Percentiles rank a stretch among this genome's conserved stretches.
phyloP scores from a whole-genome alignment of 2,329 filamentous ascomycete species.

The Fusarium palustre region DNA sequence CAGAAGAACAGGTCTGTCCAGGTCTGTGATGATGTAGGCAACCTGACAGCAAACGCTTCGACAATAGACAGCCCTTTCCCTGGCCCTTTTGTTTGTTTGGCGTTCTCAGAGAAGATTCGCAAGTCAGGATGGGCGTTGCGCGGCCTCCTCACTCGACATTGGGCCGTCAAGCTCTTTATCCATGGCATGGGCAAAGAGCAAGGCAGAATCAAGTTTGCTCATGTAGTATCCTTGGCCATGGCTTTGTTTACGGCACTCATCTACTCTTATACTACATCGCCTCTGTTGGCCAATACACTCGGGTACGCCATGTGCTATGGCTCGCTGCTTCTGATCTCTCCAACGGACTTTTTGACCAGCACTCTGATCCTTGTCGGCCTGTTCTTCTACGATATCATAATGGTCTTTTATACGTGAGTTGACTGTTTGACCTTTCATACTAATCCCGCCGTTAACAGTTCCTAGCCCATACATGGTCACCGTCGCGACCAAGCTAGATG shows the following conservation, averaged over 20 bases:
- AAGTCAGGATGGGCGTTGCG: constrained; percentile 62
- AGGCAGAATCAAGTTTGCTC: constrained; percentile 66
- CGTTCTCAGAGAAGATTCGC: constrained; percentile 35
- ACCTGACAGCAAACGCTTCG: constrained; percentile 43
- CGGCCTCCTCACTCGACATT: constrained; percentile 62
- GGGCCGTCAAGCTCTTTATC: constrained; percentile 62
- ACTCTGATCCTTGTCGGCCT: constrained; percentile 80
- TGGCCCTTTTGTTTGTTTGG: constrained; percentile 52
- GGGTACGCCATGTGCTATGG: constrained; percentile 89
- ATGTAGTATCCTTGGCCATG: constrained; percentile 66
- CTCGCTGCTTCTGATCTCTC: constrained; percentile 84
- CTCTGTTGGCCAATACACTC: constrained; percentile 81
- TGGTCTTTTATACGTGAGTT: constrained; percentile 84
- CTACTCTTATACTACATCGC: constrained; percentile 74
- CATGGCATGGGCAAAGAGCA: constrained; percentile 63
- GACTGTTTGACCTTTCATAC: not conserved
- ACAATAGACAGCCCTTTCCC: constrained; percentile 49
- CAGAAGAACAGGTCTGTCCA: constrained; percentile 55
- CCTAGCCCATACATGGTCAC: constrained; percentile 82
- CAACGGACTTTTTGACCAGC: constrained; percentile 86
- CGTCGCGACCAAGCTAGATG: constrained; percentile 88
- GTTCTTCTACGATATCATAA: constrained; percentile 95
- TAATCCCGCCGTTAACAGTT: constrained; percentile 34
- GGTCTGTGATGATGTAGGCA: constrained; percentile 52
- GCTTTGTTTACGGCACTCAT: constrained; percentile 66